These are phyloP conservation scores for Vitis cinerea DNA, from an alignment of 164 flowering plant genomes.

Conservation along the genomic window DNA sequence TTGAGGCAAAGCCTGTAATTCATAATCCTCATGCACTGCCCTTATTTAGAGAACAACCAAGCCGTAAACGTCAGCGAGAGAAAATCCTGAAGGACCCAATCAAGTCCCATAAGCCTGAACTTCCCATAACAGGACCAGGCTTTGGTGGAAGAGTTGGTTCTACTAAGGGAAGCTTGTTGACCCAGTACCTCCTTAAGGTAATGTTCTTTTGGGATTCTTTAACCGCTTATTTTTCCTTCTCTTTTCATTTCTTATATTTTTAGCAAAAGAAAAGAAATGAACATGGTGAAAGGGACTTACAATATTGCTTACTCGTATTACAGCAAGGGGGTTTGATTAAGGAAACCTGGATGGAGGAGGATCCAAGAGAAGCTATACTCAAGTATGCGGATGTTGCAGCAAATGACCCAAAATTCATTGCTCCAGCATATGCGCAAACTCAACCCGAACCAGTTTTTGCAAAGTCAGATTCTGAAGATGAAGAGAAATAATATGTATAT, in stretches of 20 bases:
- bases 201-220: conserved; percentile 1
- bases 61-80: conserved; percentile 94
- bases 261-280: neutral
- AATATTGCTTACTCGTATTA: conserved; percentile 15
- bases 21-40: conserved; percentile 99
- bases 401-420: conserved; percentile 93
- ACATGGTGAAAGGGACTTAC: conserved; percentile 8
- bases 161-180: conserved; percentile 84
- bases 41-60: conserved; percentile 92
- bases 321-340: conserved; percentile 99
- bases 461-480: conserved; percentile 89
- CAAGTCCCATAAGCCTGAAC: conserved; percentile 92
- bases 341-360: conserved; percentile 99
- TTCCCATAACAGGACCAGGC: conserved; percentile 93
- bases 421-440: conserved; percentile 93
- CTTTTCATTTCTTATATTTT: neutral
- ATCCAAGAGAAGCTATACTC: conserved; percentile 96
- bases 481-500: conserved; percentile 43
- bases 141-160: conserved; percentile 95
- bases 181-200: conserved; percentile 98
- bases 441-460: conserved; percentile 92
- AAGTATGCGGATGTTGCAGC: conserved; percentile 93
- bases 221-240: neutral
- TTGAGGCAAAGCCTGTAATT: conserved; percentile 69
- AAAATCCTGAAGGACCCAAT: conserved; percentile 90